Evolutionary conservation across 2,329 filamentous ascomycete species (phyloP).

Genomic region (Chlorencoelia australis): DNA sequence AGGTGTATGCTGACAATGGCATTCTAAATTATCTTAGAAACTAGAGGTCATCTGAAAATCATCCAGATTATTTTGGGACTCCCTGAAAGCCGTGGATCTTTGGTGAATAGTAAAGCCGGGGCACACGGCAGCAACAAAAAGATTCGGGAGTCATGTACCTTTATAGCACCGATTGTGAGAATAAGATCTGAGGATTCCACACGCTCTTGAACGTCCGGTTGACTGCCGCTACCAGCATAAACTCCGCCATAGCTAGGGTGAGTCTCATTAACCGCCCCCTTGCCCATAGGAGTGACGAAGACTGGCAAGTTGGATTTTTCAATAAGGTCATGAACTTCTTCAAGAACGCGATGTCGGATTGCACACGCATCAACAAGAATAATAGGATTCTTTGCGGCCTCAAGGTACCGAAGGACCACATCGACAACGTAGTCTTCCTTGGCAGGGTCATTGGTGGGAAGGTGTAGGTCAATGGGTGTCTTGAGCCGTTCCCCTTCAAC

Average conservation of each 20-base stretch:
- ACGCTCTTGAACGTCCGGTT: slow-evolving; percentile 49
- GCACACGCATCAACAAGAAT: slow-evolving; percentile 79
- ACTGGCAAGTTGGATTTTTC: slow-evolving; percentile 66
- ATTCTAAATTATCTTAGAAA: not conserved
- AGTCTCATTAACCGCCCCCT: slow-evolving; percentile 70
- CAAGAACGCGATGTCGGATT: slow-evolving; percentile 62
- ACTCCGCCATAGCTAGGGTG: slow-evolving; percentile 72
- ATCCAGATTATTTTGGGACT: too few relatives aligned
- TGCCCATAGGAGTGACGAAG: slow-evolving; percentile 87
- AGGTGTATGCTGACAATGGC: not conserved
- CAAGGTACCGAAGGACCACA: slow-evolving; percentile 63
- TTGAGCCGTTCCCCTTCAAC: slow-evolving; percentile 63
- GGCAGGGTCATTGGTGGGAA: slow-evolving; percentile 55
- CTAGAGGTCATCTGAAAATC: not conserved
- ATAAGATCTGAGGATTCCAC: slow-evolving; percentile 64
- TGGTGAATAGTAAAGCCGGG: too few relatives aligned
- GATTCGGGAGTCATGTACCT: too few relatives aligned
- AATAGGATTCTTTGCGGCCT: slow-evolving; percentile 62
- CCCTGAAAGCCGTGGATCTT: too few relatives aligned
- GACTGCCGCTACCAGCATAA: slow-evolving; percentile 70
- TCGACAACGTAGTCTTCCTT: slow-evolving; percentile 77
- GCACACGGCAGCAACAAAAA: too few relatives aligned
- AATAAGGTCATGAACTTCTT: slow-evolving; percentile 64
- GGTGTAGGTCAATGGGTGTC: slow-evolving; percentile 57
- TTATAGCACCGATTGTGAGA: slow-evolving; percentile 57